These are phyloP conservation scores for Penicillium robsamsonii DNA, from an alignment of 495 filamentous ascomycete genomes.

Conservation along the genomic window DNA sequence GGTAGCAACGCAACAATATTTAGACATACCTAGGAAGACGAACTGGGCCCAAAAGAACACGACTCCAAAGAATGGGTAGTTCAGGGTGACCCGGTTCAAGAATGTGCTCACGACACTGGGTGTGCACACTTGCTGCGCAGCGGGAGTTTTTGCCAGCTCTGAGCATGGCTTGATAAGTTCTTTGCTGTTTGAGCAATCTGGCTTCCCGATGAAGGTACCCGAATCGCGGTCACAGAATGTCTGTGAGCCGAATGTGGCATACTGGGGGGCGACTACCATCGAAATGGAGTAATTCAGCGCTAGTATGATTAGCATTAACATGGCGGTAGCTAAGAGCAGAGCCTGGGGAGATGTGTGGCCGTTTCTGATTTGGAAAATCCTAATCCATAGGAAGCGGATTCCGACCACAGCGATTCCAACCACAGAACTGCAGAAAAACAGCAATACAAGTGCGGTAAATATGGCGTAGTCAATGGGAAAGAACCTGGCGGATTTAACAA, in stretches of 20 bases:
- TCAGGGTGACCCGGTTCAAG: slow-evolving; percentile 88
- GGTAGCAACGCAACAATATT: not conserved
- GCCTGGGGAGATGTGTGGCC: slow-evolving; percentile 90
- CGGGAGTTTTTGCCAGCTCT: slow-evolving; percentile 60
- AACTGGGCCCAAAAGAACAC: slow-evolving; percentile 96
- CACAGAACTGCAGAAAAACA: slow-evolving; percentile 84
- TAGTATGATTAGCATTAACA: slow-evolving; percentile 83
- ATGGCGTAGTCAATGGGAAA: slow-evolving; percentile 93
- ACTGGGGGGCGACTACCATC: slow-evolving; percentile 91
- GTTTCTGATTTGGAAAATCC: slow-evolving; percentile 82
- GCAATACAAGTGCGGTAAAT: slow-evolving; percentile 75
- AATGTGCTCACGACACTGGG: slow-evolving; percentile 88
- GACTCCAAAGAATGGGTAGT: slow-evolving; percentile 94
- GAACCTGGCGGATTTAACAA: slow-evolving; percentile 74
- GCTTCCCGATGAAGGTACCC: slow-evolving; percentile 54
- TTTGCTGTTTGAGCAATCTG: slow-evolving; percentile 73
- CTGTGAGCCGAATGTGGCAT: slow-evolving; percentile 90
- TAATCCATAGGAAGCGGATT: slow-evolving; percentile 94
- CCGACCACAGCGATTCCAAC: slow-evolving; percentile 82
- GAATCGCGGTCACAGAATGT: slow-evolving; percentile 78
- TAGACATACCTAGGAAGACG: slow-evolving; percentile 66
- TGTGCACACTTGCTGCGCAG: slow-evolving; percentile 75
- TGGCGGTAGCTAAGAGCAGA: slow-evolving; percentile 83
- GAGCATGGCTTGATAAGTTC: slow-evolving; percentile 78
- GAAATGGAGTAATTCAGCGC: slow-evolving; percentile 88